Percentiles rank a stretch among this genome's conserved stretches.
Conservation (phyloP, 805 yeast genomes). For the Saturnispora ahearnii region DNA sequence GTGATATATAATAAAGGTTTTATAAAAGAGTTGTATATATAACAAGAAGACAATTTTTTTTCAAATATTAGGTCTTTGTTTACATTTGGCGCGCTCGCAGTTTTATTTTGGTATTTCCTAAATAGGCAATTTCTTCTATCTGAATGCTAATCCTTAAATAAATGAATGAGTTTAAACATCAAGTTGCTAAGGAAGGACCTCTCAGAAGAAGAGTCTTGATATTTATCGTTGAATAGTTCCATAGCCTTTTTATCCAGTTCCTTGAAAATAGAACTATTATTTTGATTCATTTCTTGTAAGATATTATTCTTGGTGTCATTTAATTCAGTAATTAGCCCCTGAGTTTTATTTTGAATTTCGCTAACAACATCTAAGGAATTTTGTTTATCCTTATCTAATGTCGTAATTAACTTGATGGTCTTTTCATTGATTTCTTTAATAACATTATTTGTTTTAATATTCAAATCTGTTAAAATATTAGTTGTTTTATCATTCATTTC, state of each 20-base stretch:
- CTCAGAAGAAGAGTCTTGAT: not conserved
- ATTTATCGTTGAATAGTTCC: not conserved
- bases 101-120: not conserved
- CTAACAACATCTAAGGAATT: not conserved
- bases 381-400: not conserved
- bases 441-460: slow-evolving; percentile 5
- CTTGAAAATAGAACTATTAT: not conserved
- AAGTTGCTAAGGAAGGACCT: not conserved
- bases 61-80: not conserved
- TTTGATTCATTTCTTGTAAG: not conserved
- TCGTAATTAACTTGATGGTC: slow-evolving; percentile 1
- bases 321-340: not conserved
- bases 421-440: slow-evolving; percentile 8
- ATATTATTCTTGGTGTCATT: not conserved
- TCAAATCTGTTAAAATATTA: slow-evolving; percentile 4
- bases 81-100: not conserved
- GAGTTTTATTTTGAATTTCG: slow-evolving; percentile 1
- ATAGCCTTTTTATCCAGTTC: not conserved
- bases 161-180: not conserved
- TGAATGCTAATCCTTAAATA: not conserved
- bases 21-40: not conserved
- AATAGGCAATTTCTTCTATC: not conserved
- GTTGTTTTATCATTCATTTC: slow-evolving; percentile 19
- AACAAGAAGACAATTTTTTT: not conserved
- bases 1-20: not conserved